phyloP scores from a whole-genome alignment of 23 red algal species.

The Agarophyton chilense region DNA sequence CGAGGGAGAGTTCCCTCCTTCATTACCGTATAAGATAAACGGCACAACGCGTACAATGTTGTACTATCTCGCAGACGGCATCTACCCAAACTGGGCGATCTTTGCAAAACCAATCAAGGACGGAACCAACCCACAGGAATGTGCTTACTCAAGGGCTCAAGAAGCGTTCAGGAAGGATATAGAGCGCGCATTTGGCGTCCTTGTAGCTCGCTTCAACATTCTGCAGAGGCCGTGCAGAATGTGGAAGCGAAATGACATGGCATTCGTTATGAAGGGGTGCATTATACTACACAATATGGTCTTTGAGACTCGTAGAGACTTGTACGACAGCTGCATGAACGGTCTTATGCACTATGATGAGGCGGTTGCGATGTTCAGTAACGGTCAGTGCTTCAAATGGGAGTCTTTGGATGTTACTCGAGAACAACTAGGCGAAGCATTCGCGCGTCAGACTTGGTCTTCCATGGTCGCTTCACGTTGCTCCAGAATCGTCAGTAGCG shows the following conservation, averaged over 20 bases:
- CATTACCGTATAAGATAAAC: slow-evolving; percentile 17
- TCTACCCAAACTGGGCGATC: slow-evolving; percentile 27
- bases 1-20: slow-evolving; percentile 2
- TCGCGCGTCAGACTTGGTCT: no score
- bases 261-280: not conserved
- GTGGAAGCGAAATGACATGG: not conserved
- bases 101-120: not conserved
- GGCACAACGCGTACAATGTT: not conserved
- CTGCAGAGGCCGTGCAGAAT: not conserved
- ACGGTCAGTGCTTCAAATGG: no score
- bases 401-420: no score
- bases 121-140: not conserved
- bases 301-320: not conserved
- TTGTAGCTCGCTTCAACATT: not conserved
- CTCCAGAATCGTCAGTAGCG: no score
- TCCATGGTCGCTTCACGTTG: no score
- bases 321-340: not conserved
- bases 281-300: not conserved
- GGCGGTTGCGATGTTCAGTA: no score
- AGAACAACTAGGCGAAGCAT: no score
- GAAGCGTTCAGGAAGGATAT: slow-evolving; percentile 5
- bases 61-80: slow-evolving; percentile 38
- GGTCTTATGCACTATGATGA: not conserved
- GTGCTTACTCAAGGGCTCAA: no score
- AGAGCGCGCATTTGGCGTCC: slow-evolving; percentile 11